A percentile compares a stretch with the other conserved stretches of the same genome.
Evolutionary conservation across 2,329 filamentous ascomycete genomes (phyloP).

Genomic region (Myotisia sp.): DNA sequence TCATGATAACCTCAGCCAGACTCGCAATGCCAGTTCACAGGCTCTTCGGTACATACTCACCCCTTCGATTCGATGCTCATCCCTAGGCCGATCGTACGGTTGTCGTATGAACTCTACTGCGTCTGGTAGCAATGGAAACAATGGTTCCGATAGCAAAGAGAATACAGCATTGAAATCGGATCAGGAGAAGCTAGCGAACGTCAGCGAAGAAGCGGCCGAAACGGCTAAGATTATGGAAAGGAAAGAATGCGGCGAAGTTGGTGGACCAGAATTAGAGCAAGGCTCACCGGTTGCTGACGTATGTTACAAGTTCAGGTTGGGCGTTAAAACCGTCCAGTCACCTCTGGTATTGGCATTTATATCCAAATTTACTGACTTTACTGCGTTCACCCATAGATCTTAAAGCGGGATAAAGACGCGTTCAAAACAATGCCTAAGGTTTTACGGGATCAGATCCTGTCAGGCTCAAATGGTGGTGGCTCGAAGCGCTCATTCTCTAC

Average conservation of each 20-base stretch:
- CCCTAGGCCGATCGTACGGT: slow-evolving; percentile 9
- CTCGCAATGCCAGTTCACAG: slow-evolving; percentile 1
- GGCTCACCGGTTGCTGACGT: slow-evolving; percentile 55
- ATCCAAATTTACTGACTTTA: slow-evolving; percentile 6
- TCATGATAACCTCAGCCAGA: background rate
- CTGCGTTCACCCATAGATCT: slow-evolving; percentile 34
- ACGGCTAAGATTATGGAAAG: slow-evolving; percentile 43
- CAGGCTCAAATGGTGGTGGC: slow-evolving; percentile 5
- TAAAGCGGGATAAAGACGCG: slow-evolving; percentile 48
- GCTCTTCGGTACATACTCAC: background rate
- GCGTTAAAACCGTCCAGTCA: no score
- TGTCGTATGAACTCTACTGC: slow-evolving; percentile 25
- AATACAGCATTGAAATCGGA: slow-evolving; percentile 32
- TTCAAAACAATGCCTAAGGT: slow-evolving; percentile 52
- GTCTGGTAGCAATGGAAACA: slow-evolving; percentile 13
- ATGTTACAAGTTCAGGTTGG: slow-evolving; percentile 14
- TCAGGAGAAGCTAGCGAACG: slow-evolving; percentile 41
- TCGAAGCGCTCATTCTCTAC: slow-evolving; percentile 46
- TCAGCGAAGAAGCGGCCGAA: slow-evolving; percentile 51
- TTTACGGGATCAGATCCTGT: slow-evolving; percentile 39
- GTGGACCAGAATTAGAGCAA: slow-evolving; percentile 47
- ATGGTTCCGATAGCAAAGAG: slow-evolving; percentile 16
- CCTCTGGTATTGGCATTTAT: no score
- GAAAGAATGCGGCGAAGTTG: slow-evolving; percentile 26
- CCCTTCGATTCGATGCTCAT: background rate